Conservation (phyloP, 192 early-diverging fungal genomes). For the Backusella psychrophila region DNA sequence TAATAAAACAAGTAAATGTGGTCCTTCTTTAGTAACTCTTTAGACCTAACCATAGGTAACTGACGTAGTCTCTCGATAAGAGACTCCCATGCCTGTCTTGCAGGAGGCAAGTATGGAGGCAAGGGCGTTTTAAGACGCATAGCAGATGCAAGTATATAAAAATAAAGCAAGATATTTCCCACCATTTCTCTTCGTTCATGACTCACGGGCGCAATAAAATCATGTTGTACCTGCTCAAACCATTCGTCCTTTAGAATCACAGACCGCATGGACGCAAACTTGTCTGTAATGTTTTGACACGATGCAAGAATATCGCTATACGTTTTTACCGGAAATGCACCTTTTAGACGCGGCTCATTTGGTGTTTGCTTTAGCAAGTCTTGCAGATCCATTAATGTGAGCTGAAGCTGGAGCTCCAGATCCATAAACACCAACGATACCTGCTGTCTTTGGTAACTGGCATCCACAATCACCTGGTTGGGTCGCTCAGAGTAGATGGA, state of each 20-base stretch:
- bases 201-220: slow-evolving; percentile 60
- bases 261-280: slow-evolving; percentile 71
- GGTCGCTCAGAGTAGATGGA: slow-evolving; percentile 42
- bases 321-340: slow-evolving; percentile 61
- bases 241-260: slow-evolving; percentile 60
- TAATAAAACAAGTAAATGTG: slow-evolving; percentile 76
- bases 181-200: slow-evolving; percentile 64
- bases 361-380: slow-evolving; percentile 64
- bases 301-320: slow-evolving; percentile 66
- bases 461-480: not conserved
- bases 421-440: slow-evolving; percentile 62
- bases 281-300: slow-evolving; percentile 75
- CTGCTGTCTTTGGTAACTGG: not conserved
- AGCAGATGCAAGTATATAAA: slow-evolving; percentile 80
- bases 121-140: slow-evolving; percentile 76
- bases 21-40: slow-evolving; percentile 44
- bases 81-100: slow-evolving; percentile 53
- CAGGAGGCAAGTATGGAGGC: slow-evolving; percentile 74
- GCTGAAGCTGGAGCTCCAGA: slow-evolving; percentile 66
- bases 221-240: slow-evolving; percentile 44
- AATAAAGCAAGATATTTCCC: slow-evolving; percentile 66
- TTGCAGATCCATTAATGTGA: slow-evolving; percentile 58
- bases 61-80: slow-evolving; percentile 61
- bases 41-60: slow-evolving; percentile 45
- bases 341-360: slow-evolving; percentile 82